These are phyloP conservation scores for Whalleya microplaca DNA, from an alignment of 2,329 filamentous ascomycete genomes.

Conservation along the genomic window DNA sequence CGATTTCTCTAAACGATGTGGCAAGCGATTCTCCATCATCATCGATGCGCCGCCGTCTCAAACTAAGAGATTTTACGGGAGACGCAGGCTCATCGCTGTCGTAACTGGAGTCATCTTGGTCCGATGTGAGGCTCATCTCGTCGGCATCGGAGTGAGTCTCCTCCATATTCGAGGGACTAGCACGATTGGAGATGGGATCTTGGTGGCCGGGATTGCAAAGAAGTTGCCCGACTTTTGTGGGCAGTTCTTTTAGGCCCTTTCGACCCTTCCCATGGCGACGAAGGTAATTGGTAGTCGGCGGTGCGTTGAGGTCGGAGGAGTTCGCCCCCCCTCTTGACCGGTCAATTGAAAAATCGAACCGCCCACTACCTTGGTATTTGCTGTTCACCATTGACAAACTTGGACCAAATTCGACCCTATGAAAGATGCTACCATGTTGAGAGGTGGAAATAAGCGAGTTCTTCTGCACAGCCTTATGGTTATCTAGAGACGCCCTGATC, in stretches of 20 bases:
- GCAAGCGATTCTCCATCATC: slow-evolving; percentile 58
- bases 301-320: slow-evolving; percentile 37
- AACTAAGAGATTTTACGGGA: slow-evolving; percentile 51
- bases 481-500: slow-evolving; percentile 52
- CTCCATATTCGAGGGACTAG: slow-evolving; percentile 46
- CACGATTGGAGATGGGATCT: slow-evolving; percentile 40
- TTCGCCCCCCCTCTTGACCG: slow-evolving; percentile 38
- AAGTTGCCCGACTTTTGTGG: slow-evolving; percentile 42
- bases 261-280: slow-evolving; percentile 50
- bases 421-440: slow-evolving; percentile 54
- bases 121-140: slow-evolving; percentile 57
- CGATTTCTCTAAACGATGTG: slow-evolving; percentile 54
- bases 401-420: slow-evolving; percentile 58
- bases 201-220: slow-evolving; percentile 42
- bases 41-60: slow-evolving; percentile 48
- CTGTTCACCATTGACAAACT: slow-evolving; percentile 57
- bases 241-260: slow-evolving; percentile 42
- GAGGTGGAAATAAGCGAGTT: slow-evolving; percentile 30
- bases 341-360: slow-evolving; percentile 51
- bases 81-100: slow-evolving; percentile 54
- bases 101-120: slow-evolving; percentile 58
- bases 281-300: slow-evolving; percentile 53
- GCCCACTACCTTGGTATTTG: slow-evolving; percentile 61
- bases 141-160: slow-evolving; percentile 49
- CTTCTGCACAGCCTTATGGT: slow-evolving; percentile 25